phyloP scores from a whole-genome alignment of 306 rosid genomes.

The Mimosa bimucronata region DNA sequence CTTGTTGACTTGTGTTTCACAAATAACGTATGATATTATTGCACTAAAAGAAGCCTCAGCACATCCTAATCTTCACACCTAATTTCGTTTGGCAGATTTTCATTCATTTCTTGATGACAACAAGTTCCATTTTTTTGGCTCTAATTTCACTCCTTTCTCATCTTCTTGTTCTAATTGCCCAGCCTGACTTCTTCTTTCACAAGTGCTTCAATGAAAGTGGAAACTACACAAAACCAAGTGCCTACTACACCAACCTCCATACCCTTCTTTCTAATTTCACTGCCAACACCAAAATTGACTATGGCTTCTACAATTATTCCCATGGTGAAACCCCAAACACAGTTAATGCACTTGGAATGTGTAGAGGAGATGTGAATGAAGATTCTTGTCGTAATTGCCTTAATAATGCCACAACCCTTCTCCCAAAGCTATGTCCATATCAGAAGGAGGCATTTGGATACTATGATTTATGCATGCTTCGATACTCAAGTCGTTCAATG shows the following conservation, averaged over 20 bases:
- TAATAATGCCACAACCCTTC: constrained; percentile 2
- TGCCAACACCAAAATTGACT: neutral
- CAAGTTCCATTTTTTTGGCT: neutral
- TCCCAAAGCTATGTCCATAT: neutral
- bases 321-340: neutral
- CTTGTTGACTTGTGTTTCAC: neutral
- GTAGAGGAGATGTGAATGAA: constrained; percentile 31
- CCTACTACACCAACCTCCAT: neutral
- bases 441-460: constrained; percentile 4
- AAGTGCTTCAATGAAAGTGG: constrained; percentile 6
- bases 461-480: neutral
- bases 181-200: neutral
- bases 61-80: neutral
- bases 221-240: neutral
- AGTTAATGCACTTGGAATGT: neutral
- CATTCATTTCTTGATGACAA: neutral
- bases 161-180: neutral
- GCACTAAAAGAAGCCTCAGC: neutral
- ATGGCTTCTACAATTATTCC: constrained; percentile 11
- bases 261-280: constrained; percentile 3
- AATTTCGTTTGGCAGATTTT: neutral
- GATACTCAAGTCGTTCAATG: neutral
- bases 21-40: neutral
- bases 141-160: constrained; percentile 7
- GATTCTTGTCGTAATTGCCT: constrained; percentile 41